Percentiles rank a stretch among this genome's conserved stretches.
Evolutionary conservation across 78 protist genomes (phyloP).

Genomic region (Dictyostelium purpureum): DNA sequence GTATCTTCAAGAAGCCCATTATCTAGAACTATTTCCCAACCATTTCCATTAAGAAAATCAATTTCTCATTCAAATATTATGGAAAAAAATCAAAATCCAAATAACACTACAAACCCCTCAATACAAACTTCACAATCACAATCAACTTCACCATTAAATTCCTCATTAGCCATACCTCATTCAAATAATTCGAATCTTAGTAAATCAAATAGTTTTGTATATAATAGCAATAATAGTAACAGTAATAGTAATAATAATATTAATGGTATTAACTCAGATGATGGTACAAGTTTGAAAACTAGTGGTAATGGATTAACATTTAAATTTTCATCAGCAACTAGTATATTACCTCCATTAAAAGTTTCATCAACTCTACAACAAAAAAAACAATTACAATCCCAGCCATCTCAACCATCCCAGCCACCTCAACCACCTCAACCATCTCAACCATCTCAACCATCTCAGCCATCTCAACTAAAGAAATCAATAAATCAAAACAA

Average conservation of each 20-base stretch:
- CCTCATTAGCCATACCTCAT: neutral
- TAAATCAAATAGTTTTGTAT: neutral
- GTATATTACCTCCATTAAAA: neutral
- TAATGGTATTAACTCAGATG: neutral
- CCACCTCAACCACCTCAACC: neutral
- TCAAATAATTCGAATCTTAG: neutral
- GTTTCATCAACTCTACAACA: constrained; percentile 24
- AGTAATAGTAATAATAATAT: neutral
- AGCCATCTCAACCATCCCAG: neutral
- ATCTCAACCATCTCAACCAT: neutral
- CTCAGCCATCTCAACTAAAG: neutral
- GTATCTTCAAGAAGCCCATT: constrained; percentile 13
- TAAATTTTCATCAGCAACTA: neutral
- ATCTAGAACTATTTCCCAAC: constrained; percentile 58
- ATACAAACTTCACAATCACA: neutral
- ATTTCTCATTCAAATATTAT: constrained; percentile 32
- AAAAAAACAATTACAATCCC: constrained; percentile 3
- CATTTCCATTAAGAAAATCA: constrained; percentile 62
- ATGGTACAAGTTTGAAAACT: too few relatives aligned
- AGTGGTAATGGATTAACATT: neutral
- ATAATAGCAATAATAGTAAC: neutral
- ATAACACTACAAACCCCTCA: neutral
- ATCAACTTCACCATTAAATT: neutral
- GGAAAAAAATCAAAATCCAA: neutral
- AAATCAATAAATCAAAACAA: neutral